Conservation (phyloP, 352 stramenopile genomes). For the Phytophthora aleatoria region DNA sequence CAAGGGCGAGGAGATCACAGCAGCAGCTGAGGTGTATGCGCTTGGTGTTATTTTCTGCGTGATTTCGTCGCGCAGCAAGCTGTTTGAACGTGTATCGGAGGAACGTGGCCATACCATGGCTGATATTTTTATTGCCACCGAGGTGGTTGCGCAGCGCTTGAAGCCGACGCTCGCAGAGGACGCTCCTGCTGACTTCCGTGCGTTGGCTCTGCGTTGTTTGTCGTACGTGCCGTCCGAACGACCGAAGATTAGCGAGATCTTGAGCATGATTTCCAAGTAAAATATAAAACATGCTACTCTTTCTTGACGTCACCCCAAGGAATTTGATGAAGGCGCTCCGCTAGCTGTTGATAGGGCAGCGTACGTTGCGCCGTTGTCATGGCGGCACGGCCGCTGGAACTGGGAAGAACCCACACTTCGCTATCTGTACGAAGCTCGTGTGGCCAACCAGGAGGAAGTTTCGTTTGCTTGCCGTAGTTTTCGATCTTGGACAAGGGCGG, state of each 20-base stretch:
- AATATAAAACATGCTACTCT: constrained; percentile 27
- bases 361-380: constrained; percentile 80
- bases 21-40: constrained; percentile 67
- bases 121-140: constrained; percentile 66
- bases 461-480: constrained; percentile 57
- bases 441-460: constrained; percentile 73
- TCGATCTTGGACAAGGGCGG: constrained; percentile 72
- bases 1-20: constrained; percentile 44
- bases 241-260: constrained; percentile 46
- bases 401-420: constrained; percentile 86
- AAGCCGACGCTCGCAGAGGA: constrained; percentile 49
- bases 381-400: constrained; percentile 78
- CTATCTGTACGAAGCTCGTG: constrained; percentile 54
- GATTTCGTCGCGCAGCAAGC: constrained; percentile 48
- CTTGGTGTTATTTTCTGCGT: constrained; percentile 80
- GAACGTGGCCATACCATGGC: constrained; percentile 58
- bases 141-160: constrained; percentile 50
- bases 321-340: constrained; percentile 59
- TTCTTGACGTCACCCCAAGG: constrained; percentile 44
- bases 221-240: constrained; percentile 54
- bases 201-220: constrained; percentile 49
- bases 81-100: constrained; percentile 51
- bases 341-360: constrained; percentile 72
- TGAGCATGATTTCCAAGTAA: constrained; percentile 40
- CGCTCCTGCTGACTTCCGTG: constrained; percentile 47